Evolutionary conservation across 495 filamentous ascomycete genomes (phyloP), one percentile per base, ranked within the genome.

Genomic region (Penicillium macrosclerotiorum): DNA sequence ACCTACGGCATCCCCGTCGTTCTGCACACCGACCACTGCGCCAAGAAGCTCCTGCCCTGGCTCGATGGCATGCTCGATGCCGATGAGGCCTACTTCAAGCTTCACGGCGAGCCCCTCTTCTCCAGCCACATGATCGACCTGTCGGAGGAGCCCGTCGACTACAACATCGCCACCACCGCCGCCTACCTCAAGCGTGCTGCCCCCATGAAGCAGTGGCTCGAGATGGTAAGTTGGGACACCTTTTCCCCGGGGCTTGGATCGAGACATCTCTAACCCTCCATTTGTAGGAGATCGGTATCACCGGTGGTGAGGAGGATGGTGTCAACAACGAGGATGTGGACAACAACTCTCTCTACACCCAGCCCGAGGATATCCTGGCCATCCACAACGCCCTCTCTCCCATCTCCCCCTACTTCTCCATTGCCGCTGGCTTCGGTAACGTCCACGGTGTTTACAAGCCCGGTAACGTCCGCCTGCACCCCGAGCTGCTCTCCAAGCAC

Each of bases 361-460:
- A 97, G 71, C 93, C 93, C 43, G 90, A 95, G 75, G 90, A 94
- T 64, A 94, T 96, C 70, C 83, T 85, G 62, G 76, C 83, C 54
- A 94, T 96, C 73, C 87, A 93, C 74, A 79, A 88, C 62, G 81
- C 84, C 42, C 81, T 96, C 42, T 69, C 78, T 47, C 69, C 86
- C 42, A 86, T 97, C 76, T 89, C 83, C 55, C 86, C 85, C 45
- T 93, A 93, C 78, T 98, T 96, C 82, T 90, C 86, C 60, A 96
- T 97, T 64, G 94, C 94, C 58, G 93, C 93, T 64, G 93, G 89
- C 55, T 97, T 96, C 77, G 93, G 92, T 60, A 99, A 99, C 68
- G 92, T 97, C 23, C 94, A 99, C 79, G 93, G 93, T 69, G 93
- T 99, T 50, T 97, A 99, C 81, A 92, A 95, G 75, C 94, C 94